phyloP scores from a whole-genome alignment of 164 flowering plant genomes.

The Vitis riparia region DNA sequence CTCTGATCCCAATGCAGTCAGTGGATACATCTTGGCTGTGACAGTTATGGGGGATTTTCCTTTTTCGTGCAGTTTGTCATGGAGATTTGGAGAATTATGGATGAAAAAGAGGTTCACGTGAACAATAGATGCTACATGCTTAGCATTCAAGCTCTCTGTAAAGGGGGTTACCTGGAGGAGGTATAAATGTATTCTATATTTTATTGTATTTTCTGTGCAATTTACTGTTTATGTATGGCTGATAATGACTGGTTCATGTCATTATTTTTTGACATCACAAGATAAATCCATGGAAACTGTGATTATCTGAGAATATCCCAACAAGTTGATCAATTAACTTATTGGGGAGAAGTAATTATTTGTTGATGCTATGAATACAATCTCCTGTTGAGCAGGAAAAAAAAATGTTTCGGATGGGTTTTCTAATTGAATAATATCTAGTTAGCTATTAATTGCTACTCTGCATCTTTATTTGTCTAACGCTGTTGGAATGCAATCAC shows the following conservation, averaged over 20 bases:
- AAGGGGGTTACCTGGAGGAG: conserved; percentile 80
- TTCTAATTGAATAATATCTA: neutral
- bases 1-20: neutral
- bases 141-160: conserved; percentile 59
- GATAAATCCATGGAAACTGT: neutral
- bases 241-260: no score
- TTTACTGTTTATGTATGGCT: no score
- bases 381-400: neutral
- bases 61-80: conserved; percentile 64
- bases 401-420: neutral
- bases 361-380: neutral
- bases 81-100: conserved; percentile 77
- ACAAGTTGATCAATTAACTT: neutral
- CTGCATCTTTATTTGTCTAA: neutral
- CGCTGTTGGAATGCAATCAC: neutral
- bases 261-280: no score
- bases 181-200: conserved; percentile 29
- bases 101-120: conserved; percentile 46
- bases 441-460: neutral
- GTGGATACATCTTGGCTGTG: neutral
- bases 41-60: conserved; percentile 3
- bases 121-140: conserved; percentile 39
- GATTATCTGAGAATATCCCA: neutral
- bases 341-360: neutral
- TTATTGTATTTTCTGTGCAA: neutral